Percentiles rank a stretch among this genome's conserved stretches.
Conservation (phyloP, 1,284 basidiomycete species). For the Sporisorium exsertum region DNA sequence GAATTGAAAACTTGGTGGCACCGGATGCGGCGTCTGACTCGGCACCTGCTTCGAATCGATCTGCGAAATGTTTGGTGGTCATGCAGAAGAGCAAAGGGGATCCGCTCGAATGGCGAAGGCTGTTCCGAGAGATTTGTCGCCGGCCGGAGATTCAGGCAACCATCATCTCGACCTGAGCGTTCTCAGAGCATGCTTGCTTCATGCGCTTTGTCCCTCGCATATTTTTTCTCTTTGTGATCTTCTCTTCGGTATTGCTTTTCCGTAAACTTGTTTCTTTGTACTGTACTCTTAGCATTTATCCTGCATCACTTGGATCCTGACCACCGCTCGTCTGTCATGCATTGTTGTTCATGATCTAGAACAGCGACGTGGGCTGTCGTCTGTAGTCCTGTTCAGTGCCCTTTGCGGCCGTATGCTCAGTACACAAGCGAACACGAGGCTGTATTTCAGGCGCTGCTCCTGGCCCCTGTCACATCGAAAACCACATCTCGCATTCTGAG, state of each 20-base stretch:
- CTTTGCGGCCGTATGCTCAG: too few relatives aligned
- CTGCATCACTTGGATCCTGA: neutral
- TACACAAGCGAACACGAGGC: too few relatives aligned
- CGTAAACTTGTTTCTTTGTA: slow-evolving; percentile 1
- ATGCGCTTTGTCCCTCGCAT: neutral
- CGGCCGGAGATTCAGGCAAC: slow-evolving; percentile 33
- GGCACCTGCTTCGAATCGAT: slow-evolving; percentile 6
- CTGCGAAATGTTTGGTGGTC: slow-evolving; percentile 57
- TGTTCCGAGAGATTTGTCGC: slow-evolving; percentile 62
- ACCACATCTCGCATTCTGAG: too few relatives aligned
- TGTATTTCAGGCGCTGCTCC: too few relatives aligned
- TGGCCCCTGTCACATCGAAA: too few relatives aligned
- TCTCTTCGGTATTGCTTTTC: neutral
- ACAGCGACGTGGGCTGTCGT: too few relatives aligned
- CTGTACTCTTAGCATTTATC: slow-evolving; percentile 3
- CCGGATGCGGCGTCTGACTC: slow-evolving; percentile 21
- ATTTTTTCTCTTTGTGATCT: neutral
- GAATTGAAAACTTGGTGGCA: slow-evolving; percentile 53
- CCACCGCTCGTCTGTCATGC: slow-evolving; percentile 15
- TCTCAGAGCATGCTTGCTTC: too few relatives aligned
- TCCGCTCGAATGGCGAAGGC: slow-evolving; percentile 70
- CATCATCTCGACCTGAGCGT: slow-evolving; percentile 46
- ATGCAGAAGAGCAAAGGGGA: slow-evolving; percentile 69
- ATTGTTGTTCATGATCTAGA: neutral
- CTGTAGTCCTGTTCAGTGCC: too few relatives aligned